Conservation (phyloP, 164 flowering plant species). For the Hamamelis virginiana region DNA sequence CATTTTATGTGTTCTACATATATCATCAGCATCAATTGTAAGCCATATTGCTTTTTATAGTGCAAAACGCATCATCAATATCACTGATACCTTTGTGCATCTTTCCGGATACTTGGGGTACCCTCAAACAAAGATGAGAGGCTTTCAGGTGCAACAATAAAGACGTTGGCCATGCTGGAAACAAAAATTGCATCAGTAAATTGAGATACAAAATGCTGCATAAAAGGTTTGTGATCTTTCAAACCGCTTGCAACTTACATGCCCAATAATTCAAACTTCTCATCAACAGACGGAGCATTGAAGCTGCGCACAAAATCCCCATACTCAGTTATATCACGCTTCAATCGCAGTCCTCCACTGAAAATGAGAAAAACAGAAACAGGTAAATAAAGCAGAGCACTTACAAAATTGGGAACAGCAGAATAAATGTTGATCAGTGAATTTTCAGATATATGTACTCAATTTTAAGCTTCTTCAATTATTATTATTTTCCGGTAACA, state of each 20-base stretch:
- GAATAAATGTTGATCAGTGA: background rate
- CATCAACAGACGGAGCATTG: conserved; percentile 94
- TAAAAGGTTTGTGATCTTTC: background rate
- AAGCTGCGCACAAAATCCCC: conserved; percentile 95
- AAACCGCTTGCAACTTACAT: conserved; percentile 57
- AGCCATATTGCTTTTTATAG: background rate
- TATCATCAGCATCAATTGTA: background rate
- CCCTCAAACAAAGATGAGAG: conserved; percentile 89
- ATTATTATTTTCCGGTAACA: too few species aligned
- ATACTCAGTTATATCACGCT: conserved; percentile 97
- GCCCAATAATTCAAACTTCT: conserved; percentile 89
- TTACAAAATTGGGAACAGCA: background rate
- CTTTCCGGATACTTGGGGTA: conserved; percentile 87
- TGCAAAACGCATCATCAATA: background rate
- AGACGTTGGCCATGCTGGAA: conserved; percentile 95
- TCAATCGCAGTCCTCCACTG: conserved; percentile 93
- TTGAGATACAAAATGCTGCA: background rate
- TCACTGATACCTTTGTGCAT: conserved; percentile 75
- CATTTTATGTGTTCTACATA: background rate
- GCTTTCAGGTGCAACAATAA: conserved; percentile 97
- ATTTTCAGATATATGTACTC: background rate
- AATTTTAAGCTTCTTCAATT: too few species aligned
- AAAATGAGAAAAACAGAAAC: conserved; percentile 7
- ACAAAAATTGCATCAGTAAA: conserved; percentile 3
- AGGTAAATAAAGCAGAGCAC: background rate